Evolutionary conservation across 129 eudicot species (phyloP).

Genomic region (Helianthus tuberosus): DNA sequence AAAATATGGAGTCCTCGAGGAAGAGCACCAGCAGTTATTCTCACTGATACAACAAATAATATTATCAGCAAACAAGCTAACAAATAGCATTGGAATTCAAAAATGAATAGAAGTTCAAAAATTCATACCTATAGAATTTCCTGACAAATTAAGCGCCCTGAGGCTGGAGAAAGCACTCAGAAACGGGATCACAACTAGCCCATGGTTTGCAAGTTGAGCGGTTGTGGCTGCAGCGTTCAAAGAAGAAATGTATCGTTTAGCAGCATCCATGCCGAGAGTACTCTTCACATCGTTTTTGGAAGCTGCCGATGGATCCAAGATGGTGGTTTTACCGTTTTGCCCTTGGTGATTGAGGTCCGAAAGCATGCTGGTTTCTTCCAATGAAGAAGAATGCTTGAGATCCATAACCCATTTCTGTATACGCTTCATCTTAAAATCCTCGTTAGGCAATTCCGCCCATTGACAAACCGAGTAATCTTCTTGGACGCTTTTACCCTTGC

Average conservation of each 20-base stretch:
- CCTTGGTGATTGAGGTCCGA: slow-evolving; percentile 31
- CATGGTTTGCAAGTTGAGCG: slow-evolving; percentile 89
- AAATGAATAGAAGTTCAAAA: slow-evolving; percentile 9
- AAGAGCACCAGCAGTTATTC: slow-evolving; percentile 92
- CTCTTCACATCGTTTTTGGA: slow-evolving; percentile 48
- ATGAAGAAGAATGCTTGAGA: slow-evolving; percentile 68
- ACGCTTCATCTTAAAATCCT: slow-evolving; percentile 71
- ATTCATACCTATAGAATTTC: slow-evolving; percentile 88
- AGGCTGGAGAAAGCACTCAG: slow-evolving; percentile 91
- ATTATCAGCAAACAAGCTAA: slow-evolving; percentile 1
- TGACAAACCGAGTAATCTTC: slow-evolving; percentile 47
- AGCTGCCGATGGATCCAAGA: slow-evolving; percentile 41
- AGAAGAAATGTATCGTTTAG: slow-evolving; percentile 84
- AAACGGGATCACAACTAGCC: slow-evolving; percentile 84
- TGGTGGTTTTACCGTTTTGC: slow-evolving; percentile 24
- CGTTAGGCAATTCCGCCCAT: slow-evolving; percentile 48
- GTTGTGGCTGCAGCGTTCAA: slow-evolving; percentile 63
- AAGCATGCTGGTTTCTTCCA: slow-evolving; percentile 55
- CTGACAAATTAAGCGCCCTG: slow-evolving; percentile 81
- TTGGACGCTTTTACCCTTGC: slow-evolving; percentile 33
- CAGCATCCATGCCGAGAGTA: slow-evolving; percentile 71
- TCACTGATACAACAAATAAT: slow-evolving; percentile 49
- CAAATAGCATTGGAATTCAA: neutral
- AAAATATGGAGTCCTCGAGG: slow-evolving; percentile 92
- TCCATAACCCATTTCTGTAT: slow-evolving; percentile 89